These are phyloP conservation scores for Sporothrix pseudoabietina DNA, from an alignment of 2,329 filamentous ascomycete genomes.

Conservation along the genomic window DNA sequence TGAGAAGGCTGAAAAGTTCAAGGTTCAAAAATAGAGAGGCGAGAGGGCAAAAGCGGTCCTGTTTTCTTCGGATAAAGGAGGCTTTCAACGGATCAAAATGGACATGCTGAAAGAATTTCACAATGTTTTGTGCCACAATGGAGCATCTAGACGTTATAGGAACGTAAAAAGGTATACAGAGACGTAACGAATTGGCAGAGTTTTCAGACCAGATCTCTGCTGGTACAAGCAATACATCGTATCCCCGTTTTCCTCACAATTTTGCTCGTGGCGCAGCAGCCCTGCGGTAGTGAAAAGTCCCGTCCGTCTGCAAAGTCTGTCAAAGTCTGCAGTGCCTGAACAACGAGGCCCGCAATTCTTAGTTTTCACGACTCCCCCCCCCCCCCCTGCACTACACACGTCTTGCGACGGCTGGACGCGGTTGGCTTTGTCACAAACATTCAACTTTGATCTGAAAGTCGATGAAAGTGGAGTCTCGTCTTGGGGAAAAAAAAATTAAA, in stretches of 20 bases:
- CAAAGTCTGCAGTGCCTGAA: not conserved
- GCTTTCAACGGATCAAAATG: conserved; percentile 11
- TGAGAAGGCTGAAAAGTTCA: not conserved
- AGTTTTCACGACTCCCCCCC: no score
- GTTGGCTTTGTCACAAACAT: not conserved
- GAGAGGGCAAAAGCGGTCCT: not conserved
- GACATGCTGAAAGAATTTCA: not conserved
- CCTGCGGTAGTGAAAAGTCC: not conserved
- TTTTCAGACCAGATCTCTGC: not conserved
- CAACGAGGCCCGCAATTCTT: not conserved
- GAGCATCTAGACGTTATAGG: not conserved
- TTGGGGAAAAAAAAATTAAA: not conserved
- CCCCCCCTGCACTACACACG: not conserved
- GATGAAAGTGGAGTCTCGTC: not conserved
- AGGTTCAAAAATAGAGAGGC: not conserved
- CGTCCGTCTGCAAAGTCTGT: not conserved
- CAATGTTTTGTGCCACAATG: not conserved
- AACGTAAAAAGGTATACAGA: not conserved
- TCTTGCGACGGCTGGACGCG: conserved; percentile 15
- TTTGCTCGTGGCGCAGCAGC: conserved; percentile 15
- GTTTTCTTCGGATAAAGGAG: not conserved
- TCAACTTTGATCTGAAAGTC: not conserved
- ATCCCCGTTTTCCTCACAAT: not conserved
- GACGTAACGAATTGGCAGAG: not conserved
- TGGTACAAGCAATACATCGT: not conserved